Conservation (phyloP, 2,329 filamentous ascomycete species). For the Fusarium sp. region DNA sequence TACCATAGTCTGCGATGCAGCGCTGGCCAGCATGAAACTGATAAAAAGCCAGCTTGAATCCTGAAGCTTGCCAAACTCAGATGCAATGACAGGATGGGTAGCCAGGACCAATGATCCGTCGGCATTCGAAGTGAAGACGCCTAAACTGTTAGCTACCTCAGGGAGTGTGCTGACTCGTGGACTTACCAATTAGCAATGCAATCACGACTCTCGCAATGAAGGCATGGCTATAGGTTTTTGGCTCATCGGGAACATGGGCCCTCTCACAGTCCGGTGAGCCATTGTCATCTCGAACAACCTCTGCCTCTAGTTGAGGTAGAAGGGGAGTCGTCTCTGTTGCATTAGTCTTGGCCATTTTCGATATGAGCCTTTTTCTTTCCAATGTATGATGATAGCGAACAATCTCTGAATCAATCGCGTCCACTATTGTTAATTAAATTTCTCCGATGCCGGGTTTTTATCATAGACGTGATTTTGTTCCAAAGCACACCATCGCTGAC, state of each 20-base stretch:
- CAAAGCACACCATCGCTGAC: too few species aligned
- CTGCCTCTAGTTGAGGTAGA: neutral
- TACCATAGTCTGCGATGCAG: slow-evolving; percentile 60
- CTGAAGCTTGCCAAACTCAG: slow-evolving; percentile 70
- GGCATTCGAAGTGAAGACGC: slow-evolving; percentile 75
- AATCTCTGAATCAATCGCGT: too few species aligned
- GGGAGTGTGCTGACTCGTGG: neutral
- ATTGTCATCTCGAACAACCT: slow-evolving; percentile 10
- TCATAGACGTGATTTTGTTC: too few species aligned
- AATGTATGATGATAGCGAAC: too few species aligned
- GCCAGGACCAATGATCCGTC: slow-evolving; percentile 77
- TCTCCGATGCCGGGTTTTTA: too few species aligned
- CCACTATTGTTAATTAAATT: too few species aligned
- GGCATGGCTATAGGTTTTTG: slow-evolving; percentile 32
- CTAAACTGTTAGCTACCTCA: slow-evolving; percentile 14
- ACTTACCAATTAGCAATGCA: slow-evolving; percentile 38
- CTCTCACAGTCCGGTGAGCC: slow-evolving; percentile 28
- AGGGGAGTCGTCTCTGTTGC: slow-evolving; percentile 28
- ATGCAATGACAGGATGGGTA: slow-evolving; percentile 74
- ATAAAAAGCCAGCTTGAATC: slow-evolving; percentile 64
- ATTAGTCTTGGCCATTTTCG: neutral
- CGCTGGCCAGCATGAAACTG: slow-evolving; percentile 52
- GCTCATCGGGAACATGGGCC: neutral
- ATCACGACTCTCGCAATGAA: slow-evolving; percentile 38
- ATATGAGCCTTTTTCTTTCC: too few species aligned